Conservation (phyloP, 108 stramenopile species). For the Cyclotella cryptica region DNA sequence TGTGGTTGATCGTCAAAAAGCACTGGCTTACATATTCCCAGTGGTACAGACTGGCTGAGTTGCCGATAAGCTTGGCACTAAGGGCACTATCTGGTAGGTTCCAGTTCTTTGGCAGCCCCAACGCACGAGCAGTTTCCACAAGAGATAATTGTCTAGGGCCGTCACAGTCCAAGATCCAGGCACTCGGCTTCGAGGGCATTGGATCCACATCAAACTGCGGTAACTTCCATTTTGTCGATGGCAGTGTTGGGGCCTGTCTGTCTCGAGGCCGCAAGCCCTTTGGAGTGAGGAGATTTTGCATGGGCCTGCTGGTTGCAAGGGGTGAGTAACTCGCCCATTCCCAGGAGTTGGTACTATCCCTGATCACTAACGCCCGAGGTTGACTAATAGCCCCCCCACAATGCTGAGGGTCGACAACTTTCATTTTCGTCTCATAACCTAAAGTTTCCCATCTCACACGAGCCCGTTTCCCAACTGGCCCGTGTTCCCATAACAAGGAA, state of each 20-base stretch:
- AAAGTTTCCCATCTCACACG: background rate
- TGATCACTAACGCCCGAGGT: background rate
- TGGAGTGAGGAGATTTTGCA: too few species aligned
- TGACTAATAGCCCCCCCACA: constrained; percentile 2
- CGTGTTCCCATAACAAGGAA: background rate
- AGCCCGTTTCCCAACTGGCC: background rate
- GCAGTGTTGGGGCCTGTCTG: background rate
- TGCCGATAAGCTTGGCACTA: background rate
- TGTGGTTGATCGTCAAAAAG: background rate
- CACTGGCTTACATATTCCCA: too few species aligned
- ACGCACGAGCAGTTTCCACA: background rate
- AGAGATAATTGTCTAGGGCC: background rate
- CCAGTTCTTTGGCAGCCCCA: background rate
- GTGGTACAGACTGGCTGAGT: background rate
- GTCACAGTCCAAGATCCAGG: background rate
- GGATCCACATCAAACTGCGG: background rate
- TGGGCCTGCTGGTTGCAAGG: background rate
- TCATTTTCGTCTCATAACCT: background rate
- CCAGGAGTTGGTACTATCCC: background rate
- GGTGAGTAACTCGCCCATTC: background rate
- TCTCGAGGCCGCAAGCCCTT: background rate
- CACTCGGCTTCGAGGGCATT: background rate
- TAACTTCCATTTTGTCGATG: background rate
- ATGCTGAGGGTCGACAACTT: background rate
- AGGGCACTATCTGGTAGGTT: background rate